These are phyloP conservation scores for Penicillium sp. DNA, from an alignment of 2,329 filamentous ascomycete species.

Conservation along the genomic window DNA sequence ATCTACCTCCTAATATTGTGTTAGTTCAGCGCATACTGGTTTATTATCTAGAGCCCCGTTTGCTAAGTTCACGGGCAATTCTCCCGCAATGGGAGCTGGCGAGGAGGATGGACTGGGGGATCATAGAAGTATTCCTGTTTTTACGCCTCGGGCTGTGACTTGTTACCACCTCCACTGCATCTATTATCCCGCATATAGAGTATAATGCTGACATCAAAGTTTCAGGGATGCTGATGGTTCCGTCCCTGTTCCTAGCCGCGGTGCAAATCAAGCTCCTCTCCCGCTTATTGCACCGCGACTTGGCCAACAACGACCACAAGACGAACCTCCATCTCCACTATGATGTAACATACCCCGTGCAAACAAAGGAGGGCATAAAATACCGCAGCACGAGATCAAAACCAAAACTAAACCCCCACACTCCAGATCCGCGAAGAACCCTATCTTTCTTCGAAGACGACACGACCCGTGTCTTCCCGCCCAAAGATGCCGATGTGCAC, in stretches of 20 bases:
- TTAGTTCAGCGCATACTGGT: constrained; percentile 36
- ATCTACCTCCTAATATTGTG: constrained; percentile 33
- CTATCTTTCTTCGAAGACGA: constrained; percentile 62
- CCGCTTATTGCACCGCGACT: constrained; percentile 76
- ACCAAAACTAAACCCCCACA: too few species aligned
- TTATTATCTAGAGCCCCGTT: constrained; percentile 36
- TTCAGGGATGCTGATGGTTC: constrained; percentile 78
- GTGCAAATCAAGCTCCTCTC: constrained; percentile 74
- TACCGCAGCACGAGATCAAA: constrained; percentile 33
- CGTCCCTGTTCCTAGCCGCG: constrained; percentile 71
- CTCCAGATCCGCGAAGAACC: constrained; percentile 27
- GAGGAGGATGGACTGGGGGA: constrained; percentile 23
- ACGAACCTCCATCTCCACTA: constrained; percentile 93
- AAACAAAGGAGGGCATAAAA: constrained; percentile 8
- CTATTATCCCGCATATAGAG: constrained; percentile 9
- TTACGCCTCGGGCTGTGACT: constrained; percentile 40
- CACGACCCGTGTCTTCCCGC: constrained; percentile 44
- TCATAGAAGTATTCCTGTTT: constrained; percentile 41
- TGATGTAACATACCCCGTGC: constrained; percentile 65
- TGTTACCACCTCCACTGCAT: constrained; percentile 45
- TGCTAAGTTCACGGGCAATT: constrained; percentile 36
- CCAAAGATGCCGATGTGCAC: constrained; percentile 76
- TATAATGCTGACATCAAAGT: constrained; percentile 29
- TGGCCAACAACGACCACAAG: constrained; percentile 73
- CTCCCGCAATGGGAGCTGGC: constrained; percentile 19